Percentiles rank a stretch among this genome's conserved stretches.
Evolutionary conservation across 371 early-diverging fungal genomes (phyloP).

Genomic region (Sporodiniella umbellata): DNA sequence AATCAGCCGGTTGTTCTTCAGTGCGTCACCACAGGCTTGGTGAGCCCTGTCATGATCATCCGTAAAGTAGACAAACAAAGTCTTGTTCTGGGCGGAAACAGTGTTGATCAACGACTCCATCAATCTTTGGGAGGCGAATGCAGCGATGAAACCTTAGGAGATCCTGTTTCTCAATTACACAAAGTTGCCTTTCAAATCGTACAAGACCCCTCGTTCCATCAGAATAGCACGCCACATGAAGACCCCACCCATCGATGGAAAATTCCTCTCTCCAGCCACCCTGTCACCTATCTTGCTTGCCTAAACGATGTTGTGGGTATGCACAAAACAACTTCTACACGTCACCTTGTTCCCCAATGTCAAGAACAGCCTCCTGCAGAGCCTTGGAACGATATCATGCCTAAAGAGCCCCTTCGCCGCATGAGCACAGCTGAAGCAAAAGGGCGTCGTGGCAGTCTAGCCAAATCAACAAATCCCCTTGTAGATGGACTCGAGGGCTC

Average conservation of each 20-base stretch:
- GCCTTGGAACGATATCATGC: constrained; percentile 2
- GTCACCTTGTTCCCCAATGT: constrained; percentile 15
- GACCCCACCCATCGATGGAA: constrained; percentile 17
- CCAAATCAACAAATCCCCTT: constrained; percentile 4
- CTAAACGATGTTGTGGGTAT: constrained; percentile 76
- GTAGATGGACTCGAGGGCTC: constrained; percentile 25
- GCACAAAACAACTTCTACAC: constrained; percentile 65
- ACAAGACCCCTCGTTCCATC: constrained; percentile 38
- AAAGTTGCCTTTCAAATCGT: constrained; percentile 87
- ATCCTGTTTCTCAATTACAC: constrained; percentile 87
- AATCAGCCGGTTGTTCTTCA: constrained; percentile 83
- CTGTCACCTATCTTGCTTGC: constrained; percentile 73
- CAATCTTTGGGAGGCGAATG: constrained; percentile 38
- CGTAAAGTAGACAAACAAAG: constrained; percentile 83
- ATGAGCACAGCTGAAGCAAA: too few relatives aligned
- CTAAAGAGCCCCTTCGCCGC: too few relatives aligned
- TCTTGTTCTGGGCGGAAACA: constrained; percentile 66
- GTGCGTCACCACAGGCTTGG: constrained; percentile 79
- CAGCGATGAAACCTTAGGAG: constrained; percentile 48
- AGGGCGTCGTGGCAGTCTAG: constrained; percentile 40
- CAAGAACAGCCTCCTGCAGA: background rate
- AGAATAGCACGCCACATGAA: constrained; percentile 28
- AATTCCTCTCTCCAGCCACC: constrained; percentile 46
- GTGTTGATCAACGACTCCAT: constrained; percentile 42
- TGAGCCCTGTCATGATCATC: constrained; percentile 80